Conservation (phyloP, 2,329 filamentous ascomycete species). For the Xylaria sp. region DNA sequence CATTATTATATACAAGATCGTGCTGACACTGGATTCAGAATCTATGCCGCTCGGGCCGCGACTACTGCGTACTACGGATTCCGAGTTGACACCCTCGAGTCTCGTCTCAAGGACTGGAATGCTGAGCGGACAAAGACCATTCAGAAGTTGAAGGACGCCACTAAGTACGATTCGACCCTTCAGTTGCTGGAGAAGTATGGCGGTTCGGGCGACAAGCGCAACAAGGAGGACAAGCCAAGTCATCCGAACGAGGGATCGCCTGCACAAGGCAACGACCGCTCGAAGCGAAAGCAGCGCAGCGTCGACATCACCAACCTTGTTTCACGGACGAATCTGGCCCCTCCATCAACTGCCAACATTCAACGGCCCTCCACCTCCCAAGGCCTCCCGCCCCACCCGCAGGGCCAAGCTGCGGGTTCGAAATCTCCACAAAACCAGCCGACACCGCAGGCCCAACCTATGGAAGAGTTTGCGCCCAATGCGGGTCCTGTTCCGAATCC, state of each 20-base stretch:
- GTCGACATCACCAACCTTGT: constrained; percentile 23
- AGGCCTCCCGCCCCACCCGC: constrained; percentile 29
- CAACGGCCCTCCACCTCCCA: constrained; percentile 37
- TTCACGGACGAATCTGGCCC: constrained; percentile 46
- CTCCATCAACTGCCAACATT: constrained; percentile 61
- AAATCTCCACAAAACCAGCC: constrained; percentile 24
- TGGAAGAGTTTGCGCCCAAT: constrained; percentile 27
- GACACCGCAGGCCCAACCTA: constrained; percentile 24
- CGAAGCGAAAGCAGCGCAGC: constrained; percentile 29
- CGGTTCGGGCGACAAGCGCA: constrained; percentile 50
- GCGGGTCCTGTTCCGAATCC: constrained; percentile 27
- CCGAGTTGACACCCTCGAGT: constrained; percentile 64
- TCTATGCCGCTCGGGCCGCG: constrained; percentile 65
- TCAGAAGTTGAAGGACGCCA: constrained; percentile 88
- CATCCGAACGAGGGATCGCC: constrained; percentile 21
- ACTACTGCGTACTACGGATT: constrained; percentile 73
- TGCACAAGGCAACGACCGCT: constrained; percentile 22
- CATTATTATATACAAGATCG: not conserved
- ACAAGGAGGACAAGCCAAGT: constrained; percentile 29
- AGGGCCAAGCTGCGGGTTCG: constrained; percentile 14
- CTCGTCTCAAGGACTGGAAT: constrained; percentile 67
- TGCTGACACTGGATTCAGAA: constrained; percentile 45
- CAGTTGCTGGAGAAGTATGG: constrained; percentile 94
- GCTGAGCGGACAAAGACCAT: constrained; percentile 81
- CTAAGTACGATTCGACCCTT: constrained; percentile 92